Base-by-base conservation (phyloP, 2,329 filamentous ascomycete species). In the Aspergillus alliaceus region DNA sequence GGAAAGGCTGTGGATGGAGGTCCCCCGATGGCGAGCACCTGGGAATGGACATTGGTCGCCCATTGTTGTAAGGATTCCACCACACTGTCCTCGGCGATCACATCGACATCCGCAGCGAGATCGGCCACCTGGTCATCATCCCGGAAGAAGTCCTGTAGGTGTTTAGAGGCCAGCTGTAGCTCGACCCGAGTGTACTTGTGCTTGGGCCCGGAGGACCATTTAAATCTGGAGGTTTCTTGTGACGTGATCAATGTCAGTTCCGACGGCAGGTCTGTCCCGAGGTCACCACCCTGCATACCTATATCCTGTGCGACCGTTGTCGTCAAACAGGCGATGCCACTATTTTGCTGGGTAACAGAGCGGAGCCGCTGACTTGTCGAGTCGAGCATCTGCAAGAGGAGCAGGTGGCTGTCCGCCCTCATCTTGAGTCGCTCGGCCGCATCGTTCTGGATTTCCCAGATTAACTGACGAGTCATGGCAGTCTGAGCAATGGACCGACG, bases 381-480 rank as follows among this genome's bases (percentile, higher is more conserved):
- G 14, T 65, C 59, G 25, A 71, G 46, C 59, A 71, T 64, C 22
- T 69, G 59, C 20, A 62, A 56, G 39, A 75, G 58, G 15, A 72
- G 64, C 15, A 59, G 53, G 12, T 68, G 64, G 40, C 69, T 62
- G 4, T 66, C 66, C 18, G 65, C 52, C 32, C 60, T 60, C 51
- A 74, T 63, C 15, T 61, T 61, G 24, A 53, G 54, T n/a, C 72
- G 68, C 25, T 69, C 61, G 7, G 65, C 66, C 5, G 66, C 68
- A 51, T 73, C 67, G 34, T 70, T 64, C 53, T 73, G 72, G 8
- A 74, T 72, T 25, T 74, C 72, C 70, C 71, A 75, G 20, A 75
- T 72, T 24, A 75, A 53, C 24, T 71, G 72, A 11, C 71, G 69
- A 3, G 69, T 72, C 31, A 73, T 64, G 18, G 72, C 71, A 24